Evolutionary conservation across 1,284 basidiomycete species (phyloP).

Genomic region (Ganoderma sinense): DNA sequence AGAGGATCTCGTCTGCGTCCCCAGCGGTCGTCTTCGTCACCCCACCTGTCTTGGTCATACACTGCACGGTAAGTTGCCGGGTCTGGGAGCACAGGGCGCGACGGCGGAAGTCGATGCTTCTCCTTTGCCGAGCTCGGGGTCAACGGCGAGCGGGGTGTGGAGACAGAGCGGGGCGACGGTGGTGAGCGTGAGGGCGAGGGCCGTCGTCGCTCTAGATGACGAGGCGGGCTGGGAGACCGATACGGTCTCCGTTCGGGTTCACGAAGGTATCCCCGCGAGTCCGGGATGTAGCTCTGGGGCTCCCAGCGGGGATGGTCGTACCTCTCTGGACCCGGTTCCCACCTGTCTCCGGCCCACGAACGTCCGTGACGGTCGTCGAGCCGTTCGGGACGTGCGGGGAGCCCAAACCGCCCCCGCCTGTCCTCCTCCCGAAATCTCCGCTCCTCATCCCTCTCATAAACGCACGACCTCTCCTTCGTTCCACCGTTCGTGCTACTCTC

Average conservation of each 20-base stretch:
- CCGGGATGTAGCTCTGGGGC: conserved; percentile 26
- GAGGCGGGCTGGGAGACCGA: conserved; percentile 29
- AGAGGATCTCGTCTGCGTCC: conserved; percentile 19
- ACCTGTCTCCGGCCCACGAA: conserved; percentile 31
- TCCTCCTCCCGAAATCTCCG: conserved; percentile 45
- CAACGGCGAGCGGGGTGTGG: conserved; percentile 37
- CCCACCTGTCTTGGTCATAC: conserved; percentile 34
- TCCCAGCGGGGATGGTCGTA: conserved; percentile 32
- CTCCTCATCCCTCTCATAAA: conserved; percentile 56
- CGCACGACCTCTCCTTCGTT: conserved; percentile 31
- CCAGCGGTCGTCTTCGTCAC: conserved; percentile 19
- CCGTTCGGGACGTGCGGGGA: conserved; percentile 22
- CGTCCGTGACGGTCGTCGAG: conserved; percentile 22
- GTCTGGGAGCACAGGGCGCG: conserved; percentile 29
- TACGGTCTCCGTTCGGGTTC: conserved; percentile 30
- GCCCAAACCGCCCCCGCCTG: conserved; percentile 32
- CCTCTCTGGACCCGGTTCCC: conserved; percentile 32
- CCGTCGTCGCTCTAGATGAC: conserved; percentile 14
- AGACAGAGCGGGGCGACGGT: conserved; percentile 38
- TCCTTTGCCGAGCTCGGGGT: conserved; percentile 37
- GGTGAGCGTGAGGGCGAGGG: conserved; percentile 30
- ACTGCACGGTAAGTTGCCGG: conserved; percentile 25
- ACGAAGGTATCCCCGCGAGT: conserved; percentile 27
- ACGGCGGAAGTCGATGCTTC: conserved; percentile 41
- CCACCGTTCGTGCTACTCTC: conserved; percentile 29